A percentile compares a stretch with the other conserved stretches of the same genome.
Evolutionary conservation across 148 eudicot genomes (phyloP).

Genomic region (Arbutus unedo): DNA sequence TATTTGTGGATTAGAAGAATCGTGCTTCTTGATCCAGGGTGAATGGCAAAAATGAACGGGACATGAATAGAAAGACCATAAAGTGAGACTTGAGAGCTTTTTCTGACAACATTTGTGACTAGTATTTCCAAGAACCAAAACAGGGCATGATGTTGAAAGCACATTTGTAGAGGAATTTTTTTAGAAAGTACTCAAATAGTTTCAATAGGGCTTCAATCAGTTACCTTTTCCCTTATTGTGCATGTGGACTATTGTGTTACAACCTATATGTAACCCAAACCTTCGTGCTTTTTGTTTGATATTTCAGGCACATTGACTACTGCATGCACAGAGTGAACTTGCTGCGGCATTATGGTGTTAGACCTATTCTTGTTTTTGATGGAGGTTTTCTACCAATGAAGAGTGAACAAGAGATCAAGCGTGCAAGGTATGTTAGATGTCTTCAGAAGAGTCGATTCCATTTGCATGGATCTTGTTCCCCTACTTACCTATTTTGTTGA

Average conservation of each 20-base stretch:
- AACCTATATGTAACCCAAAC: not conserved
- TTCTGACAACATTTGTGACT: not conserved
- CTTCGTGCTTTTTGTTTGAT: slow-evolving; percentile 10
- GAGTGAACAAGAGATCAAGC: slow-evolving; percentile 86
- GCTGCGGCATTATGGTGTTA: slow-evolving; percentile 88
- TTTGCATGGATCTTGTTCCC: slow-evolving; percentile 3
- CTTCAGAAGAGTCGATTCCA: not conserved
- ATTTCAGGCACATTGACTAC: slow-evolving; percentile 78
- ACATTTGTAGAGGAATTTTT: no score
- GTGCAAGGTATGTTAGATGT: slow-evolving; percentile 56
- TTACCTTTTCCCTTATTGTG: not conserved
- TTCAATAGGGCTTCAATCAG: not conserved
- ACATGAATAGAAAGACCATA: not conserved
- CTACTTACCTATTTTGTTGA: not conserved
- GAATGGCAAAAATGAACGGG: not conserved
- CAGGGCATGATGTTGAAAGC: not conserved
- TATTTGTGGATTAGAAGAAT: not conserved
- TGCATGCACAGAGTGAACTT: slow-evolving; percentile 97
- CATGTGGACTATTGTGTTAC: not conserved
- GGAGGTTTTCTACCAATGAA: slow-evolving; percentile 95
- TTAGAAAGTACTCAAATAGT: not conserved
- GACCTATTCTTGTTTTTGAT: slow-evolving; percentile 89
- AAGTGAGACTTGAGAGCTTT: slow-evolving; percentile 3
- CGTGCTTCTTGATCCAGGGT: not conserved
- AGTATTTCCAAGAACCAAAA: not conserved